Conservation (phyloP, 2,329 filamentous ascomycete species). For the Endoconidiophora polonica region DNA sequence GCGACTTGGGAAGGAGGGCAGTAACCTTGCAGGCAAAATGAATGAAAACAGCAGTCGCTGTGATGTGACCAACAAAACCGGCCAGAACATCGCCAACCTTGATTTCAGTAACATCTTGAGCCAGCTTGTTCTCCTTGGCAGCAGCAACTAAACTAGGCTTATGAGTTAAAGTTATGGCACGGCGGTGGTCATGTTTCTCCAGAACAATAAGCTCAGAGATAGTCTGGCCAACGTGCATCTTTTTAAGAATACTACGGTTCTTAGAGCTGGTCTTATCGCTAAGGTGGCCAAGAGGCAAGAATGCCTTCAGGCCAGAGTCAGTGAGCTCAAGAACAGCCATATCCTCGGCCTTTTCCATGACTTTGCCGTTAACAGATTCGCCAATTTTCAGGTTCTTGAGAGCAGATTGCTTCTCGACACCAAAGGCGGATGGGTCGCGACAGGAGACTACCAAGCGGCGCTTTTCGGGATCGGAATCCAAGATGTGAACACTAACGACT, state of each 20-base stretch:
- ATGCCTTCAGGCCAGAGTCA: conserved; percentile 58
- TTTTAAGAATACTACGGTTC: conserved; percentile 58
- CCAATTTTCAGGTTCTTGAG: conserved; percentile 60
- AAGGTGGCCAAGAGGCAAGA: conserved; percentile 61
- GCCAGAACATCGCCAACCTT: conserved; percentile 50
- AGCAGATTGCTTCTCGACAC: conserved; percentile 56
- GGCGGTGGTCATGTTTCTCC: conserved; percentile 66
- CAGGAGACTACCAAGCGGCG: conserved; percentile 74
- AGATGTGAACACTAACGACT: conserved; percentile 77
- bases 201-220: conserved; percentile 69
- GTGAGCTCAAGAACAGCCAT: conserved; percentile 62
- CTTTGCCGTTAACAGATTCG: conserved; percentile 57
- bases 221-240: conserved; percentile 69
- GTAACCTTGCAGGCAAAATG: conserved; percentile 66
- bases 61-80: conserved; percentile 77
- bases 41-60: conserved; percentile 67
- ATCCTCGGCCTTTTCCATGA: conserved; percentile 65
- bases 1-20: conserved; percentile 63
- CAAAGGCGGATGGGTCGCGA: conserved; percentile 70
- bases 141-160: conserved; percentile 72
- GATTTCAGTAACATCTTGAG: conserved; percentile 56
- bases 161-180: conserved; percentile 59
- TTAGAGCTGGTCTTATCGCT: conserved; percentile 72
- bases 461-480: conserved; percentile 57
- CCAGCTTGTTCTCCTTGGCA: conserved; percentile 51